Evolutionary conservation across 768 basidiomycete species (phyloP).

Genomic region (Mrakia hoshinonis): DNA sequence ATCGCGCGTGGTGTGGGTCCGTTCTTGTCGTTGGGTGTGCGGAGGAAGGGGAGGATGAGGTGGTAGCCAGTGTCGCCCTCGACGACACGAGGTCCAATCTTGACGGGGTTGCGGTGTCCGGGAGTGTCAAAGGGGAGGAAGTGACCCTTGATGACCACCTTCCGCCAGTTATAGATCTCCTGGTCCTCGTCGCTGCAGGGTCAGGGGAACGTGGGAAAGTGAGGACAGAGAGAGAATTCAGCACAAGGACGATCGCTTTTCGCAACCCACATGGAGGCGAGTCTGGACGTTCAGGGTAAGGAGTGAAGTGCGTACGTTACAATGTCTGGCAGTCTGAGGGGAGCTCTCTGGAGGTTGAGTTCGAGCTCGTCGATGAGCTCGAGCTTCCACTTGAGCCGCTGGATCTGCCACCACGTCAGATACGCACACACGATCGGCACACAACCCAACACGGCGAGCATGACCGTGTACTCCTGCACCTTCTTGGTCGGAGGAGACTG

Average conservation of each 20-base stretch:
- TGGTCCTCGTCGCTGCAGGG: constrained; percentile 12
- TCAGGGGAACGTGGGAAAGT: neutral
- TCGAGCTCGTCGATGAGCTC: constrained; percentile 87
- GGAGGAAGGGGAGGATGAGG: constrained; percentile 74
- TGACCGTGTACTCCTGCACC: constrained; percentile 5
- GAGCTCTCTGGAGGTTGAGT: constrained; percentile 70
- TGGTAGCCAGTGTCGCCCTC: constrained; percentile 83
- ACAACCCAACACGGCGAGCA: constrained; percentile 53
- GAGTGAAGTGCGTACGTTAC: constrained; percentile 59
- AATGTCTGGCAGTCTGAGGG: constrained; percentile 66
- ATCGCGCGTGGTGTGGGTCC: constrained; percentile 53
- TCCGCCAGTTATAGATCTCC: constrained; percentile 53
- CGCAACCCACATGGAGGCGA: too few species aligned
- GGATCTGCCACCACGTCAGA: constrained; percentile 88
- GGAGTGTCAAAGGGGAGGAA: constrained; percentile 50
- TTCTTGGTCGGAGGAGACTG: constrained; percentile 21
- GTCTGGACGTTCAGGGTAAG: neutral
- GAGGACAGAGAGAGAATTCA: neutral
- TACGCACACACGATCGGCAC: constrained; percentile 85
- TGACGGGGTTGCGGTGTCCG: constrained; percentile 54
- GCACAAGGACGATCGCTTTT: too few species aligned
- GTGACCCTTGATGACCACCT: constrained; percentile 65
- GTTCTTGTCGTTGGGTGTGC: constrained; percentile 44
- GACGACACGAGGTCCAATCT: constrained; percentile 75
- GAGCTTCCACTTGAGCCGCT: constrained; percentile 89